Conservation (phyloP, 2,329 filamentous ascomycete species). For the Pseudocercospora ulei region DNA sequence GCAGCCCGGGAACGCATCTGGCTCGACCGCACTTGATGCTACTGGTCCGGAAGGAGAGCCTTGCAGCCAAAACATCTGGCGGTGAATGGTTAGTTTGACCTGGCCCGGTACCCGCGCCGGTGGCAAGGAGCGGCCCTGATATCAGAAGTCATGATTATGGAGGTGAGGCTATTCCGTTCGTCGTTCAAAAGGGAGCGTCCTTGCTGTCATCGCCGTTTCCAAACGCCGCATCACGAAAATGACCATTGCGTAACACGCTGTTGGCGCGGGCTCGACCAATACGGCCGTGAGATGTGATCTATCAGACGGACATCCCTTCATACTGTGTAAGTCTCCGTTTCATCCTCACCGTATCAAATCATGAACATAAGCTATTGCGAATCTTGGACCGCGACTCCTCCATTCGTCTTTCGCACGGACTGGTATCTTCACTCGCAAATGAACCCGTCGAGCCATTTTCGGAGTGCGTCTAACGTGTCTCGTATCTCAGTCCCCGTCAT, state of each 20-base stretch:
- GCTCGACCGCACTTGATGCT: slow-evolving; percentile 14
- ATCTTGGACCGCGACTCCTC: background rate
- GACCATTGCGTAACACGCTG: slow-evolving; percentile 7
- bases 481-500: slow-evolving; percentile 20
- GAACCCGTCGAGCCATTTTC: background rate
- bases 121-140: slow-evolving; percentile 13
- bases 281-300: slow-evolving; percentile 19
- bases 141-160: slow-evolving; percentile 13
- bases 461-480: slow-evolving; percentile 14
- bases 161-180: slow-evolving; percentile 16
- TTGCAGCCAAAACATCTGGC: slow-evolving; percentile 8
- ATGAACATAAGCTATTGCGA: slow-evolving; percentile 9
- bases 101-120: slow-evolving; percentile 13
- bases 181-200: slow-evolving; percentile 8
- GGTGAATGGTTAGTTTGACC: slow-evolving; percentile 13
- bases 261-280: slow-evolving; percentile 9
- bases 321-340: slow-evolving; percentile 22
- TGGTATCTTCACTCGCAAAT: background rate
- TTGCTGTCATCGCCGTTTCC: slow-evolving; percentile 9
- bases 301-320: slow-evolving; percentile 17
- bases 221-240: slow-evolving; percentile 11
- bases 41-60: slow-evolving; percentile 13
- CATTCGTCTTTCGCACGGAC: background rate
- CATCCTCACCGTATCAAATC: slow-evolving; percentile 10
- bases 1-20: slow-evolving; percentile 15